Evolutionary conservation across 768 basidiomycete species (phyloP), one percentile per base, ranked within the genome.

Genomic region (Tephrocybe sp.): DNA sequence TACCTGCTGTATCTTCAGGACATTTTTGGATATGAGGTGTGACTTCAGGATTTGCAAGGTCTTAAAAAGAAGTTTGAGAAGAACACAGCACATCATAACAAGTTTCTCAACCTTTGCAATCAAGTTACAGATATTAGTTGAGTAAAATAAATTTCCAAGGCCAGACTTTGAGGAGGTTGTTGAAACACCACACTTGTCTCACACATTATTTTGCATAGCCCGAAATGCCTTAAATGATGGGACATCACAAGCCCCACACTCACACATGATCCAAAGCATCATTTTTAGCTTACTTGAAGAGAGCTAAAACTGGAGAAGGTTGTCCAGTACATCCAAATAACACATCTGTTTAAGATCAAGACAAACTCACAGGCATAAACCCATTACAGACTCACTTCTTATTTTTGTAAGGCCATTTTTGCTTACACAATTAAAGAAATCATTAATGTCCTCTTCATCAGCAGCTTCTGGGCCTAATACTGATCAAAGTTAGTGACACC

Each of bases 21-120:
- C 62, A 64, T 5, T 59, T 40, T 18, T 55, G 57, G 0, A 67
- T 26, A 35, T 60, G 56, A n/a, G 35, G 18, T 5, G 54, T 48
- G 6, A 65, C 53, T 22, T 48, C 30, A 0, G 56, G 60, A 44
- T 59, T 59, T 0, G 58, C n/a, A n/a, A n/a, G n/a, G n/a, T n/a
- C n/a, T n/a, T n/a, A n/a, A n/a, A n/a, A n/a, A 28, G 25, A 42
- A 48, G 16, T 56, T 47, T 47, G 48, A n/a, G 12, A 35, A 12
- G 5, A 34, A 24, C 4, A 19, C 16, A 28, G 25, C 18, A 6
- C n/a, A 7, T 35, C n/a, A 2, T 38, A 2, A 48, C 16, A 22
- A 28, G 22, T 18, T 18, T 39, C 5, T 27, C 12, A 11, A 30
- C 36, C 5, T 24, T 21, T n/a, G 18, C 18, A 39, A 38, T 16